These are phyloP conservation scores for Populus davidiana DNA, from an alignment of 345 rosid genomes.

Conservation along the genomic window DNA sequence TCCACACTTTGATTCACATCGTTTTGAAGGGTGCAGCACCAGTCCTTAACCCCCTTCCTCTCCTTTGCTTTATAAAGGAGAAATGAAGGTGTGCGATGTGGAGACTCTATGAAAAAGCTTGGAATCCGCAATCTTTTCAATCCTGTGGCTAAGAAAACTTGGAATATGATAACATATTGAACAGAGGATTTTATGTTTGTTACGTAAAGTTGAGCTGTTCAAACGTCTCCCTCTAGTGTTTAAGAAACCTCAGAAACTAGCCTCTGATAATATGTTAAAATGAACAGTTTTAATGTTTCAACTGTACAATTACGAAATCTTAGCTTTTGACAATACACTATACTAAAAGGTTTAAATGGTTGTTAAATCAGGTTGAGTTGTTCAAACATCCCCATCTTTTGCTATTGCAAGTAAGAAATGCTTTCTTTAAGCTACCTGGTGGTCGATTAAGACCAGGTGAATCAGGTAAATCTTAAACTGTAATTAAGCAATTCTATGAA, in stretches of 20 bases:
- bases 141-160: no score
- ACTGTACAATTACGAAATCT: not conserved
- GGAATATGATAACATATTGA: not conserved
- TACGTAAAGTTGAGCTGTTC: not conserved
- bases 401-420: slow-evolving; percentile 66
- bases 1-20: no score
- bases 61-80: no score
- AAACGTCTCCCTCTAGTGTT: not conserved
- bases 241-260: not conserved
- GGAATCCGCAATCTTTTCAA: not conserved
- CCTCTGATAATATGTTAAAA: not conserved
- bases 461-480: slow-evolving; percentile 47
- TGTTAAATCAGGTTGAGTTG: slow-evolving; percentile 64
- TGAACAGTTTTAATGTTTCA: slow-evolving; percentile 1
- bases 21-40: no score
- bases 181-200: not conserved
- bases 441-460: slow-evolving; percentile 78
- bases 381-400: slow-evolving; percentile 83
- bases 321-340: not conserved
- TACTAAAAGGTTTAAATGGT: slow-evolving; percentile 3
- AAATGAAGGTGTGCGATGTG: not conserved
- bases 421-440: slow-evolving; percentile 75
- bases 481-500: not conserved
- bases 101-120: not conserved
- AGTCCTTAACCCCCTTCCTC: no score